Evolutionary conservation across 345 rosid species (phyloP).

Genomic region (Eucalyptus paniculata): DNA sequence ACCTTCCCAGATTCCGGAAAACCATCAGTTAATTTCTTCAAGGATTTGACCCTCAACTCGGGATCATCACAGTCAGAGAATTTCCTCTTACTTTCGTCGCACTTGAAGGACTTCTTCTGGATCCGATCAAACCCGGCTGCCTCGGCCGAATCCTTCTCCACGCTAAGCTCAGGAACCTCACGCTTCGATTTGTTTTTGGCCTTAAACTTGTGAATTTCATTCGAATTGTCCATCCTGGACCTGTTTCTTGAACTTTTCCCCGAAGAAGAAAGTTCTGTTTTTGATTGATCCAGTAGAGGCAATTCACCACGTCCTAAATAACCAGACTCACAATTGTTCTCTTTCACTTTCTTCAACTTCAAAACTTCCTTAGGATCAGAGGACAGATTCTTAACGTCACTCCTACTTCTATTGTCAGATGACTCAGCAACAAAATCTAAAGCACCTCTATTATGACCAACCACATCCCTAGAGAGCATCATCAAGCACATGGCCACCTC

Average conservation of each 20-base stretch:
- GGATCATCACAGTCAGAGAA: neutral
- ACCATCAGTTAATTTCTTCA: neutral
- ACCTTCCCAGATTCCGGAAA: conserved; percentile 1
- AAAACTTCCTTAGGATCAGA: neutral
- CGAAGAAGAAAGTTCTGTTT: neutral
- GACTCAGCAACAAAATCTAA: conserved; percentile 20
- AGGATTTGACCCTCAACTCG: neutral
- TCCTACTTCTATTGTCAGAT: conserved; percentile 2
- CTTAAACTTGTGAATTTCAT: neutral
- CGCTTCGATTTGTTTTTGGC: neutral
- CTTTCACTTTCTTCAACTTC: neutral
- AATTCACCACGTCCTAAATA: neutral
- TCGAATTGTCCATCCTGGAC: neutral
- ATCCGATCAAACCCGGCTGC: neutral
- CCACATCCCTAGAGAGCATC: conserved; percentile 49
- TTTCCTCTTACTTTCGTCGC: conserved; percentile 4
- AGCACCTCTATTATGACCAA: neutral
- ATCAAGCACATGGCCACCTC: conserved; percentile 59
- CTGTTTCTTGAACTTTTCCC: neutral
- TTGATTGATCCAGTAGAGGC: neutral
- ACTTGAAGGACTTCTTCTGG: neutral
- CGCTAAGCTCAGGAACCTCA: neutral
- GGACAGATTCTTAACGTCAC: neutral
- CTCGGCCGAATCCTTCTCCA: neutral
- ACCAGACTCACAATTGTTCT: neutral